phyloP scores from a whole-genome alignment of 2,329 filamentous ascomycete species.

The Alternaria metachromatica region DNA sequence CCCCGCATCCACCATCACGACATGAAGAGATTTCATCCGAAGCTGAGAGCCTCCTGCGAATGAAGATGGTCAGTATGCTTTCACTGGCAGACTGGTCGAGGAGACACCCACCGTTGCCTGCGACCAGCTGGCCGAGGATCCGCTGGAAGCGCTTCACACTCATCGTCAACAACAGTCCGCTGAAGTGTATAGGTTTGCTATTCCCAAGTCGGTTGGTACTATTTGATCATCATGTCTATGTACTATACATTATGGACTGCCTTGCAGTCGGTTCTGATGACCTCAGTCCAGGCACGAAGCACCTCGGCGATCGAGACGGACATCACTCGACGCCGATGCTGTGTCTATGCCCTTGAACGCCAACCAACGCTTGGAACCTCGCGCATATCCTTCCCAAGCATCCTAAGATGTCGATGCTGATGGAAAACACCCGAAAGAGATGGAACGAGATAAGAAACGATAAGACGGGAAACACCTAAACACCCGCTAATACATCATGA shows the following conservation, averaged over 20 bases:
- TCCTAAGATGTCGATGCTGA: conserved; percentile 20
- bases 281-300: conserved; percentile 2
- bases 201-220: conserved; percentile 4
- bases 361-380: not conserved
- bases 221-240: conserved; percentile 21
- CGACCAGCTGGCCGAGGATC: conserved; percentile 4
- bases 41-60: not conserved
- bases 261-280: conserved; percentile 12
- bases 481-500: conserved; percentile 9
- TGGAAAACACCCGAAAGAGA: conserved; percentile 22
- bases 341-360: conserved; percentile 15
- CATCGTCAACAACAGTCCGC: conserved; percentile 18
- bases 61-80: conserved; percentile 8
- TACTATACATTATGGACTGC: conserved; percentile 40
- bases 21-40: not conserved
- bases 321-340: conserved; percentile 10
- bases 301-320: conserved; percentile 7
- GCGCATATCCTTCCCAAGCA: conserved; percentile 16
- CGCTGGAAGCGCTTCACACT: conserved; percentile 9
- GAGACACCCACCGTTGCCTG: conserved; percentile 18
- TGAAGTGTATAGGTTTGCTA: conserved; percentile 1
- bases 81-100: conserved; percentile 23
- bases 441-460: conserved; percentile 9
- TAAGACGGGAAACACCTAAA: conserved; percentile 5
- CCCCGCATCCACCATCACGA: not conserved